phyloP scores from a whole-genome alignment of 2,329 filamentous ascomycete genomes.

The Fusarium hainanense region DNA sequence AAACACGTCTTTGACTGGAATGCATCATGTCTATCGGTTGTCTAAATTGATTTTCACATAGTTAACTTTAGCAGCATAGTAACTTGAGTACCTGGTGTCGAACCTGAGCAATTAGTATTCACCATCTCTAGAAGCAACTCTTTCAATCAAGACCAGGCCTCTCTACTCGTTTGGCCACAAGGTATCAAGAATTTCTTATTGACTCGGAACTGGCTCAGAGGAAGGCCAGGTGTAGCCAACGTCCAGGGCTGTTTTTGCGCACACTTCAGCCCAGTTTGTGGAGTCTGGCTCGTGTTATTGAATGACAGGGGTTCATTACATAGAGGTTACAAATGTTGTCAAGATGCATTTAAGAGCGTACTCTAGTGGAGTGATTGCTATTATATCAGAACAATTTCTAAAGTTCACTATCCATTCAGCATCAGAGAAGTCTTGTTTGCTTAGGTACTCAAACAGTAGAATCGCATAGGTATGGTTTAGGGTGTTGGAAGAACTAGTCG shows the following conservation, averaged over 20 bases:
- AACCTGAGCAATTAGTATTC: background rate
- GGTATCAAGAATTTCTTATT: background rate
- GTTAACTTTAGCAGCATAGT: background rate
- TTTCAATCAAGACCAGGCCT: background rate
- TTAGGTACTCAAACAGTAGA: background rate
- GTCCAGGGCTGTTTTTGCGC: conserved; percentile 17
- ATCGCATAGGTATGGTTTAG: background rate
- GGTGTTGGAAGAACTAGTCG: background rate
- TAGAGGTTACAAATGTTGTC: background rate
- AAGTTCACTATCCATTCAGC: background rate
- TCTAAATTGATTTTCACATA: background rate
- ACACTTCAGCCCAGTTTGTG: conserved; percentile 30
- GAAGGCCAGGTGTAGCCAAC: background rate
- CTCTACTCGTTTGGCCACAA: background rate
- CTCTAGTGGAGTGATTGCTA: background rate
- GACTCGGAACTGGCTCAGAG: background rate
- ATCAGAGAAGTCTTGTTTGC: background rate
- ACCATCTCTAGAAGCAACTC: background rate
- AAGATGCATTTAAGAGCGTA: background rate
- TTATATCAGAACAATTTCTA: background rate
- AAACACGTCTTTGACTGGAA: background rate
- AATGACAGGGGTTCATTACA: background rate
- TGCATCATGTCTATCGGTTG: background rate
- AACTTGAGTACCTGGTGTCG: background rate
- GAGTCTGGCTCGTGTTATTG: conserved; percentile 1